These are phyloP conservation scores for Mortierella sp. DNA, from an alignment of 371 early-diverging fungal genomes.

Conservation along the genomic window DNA sequence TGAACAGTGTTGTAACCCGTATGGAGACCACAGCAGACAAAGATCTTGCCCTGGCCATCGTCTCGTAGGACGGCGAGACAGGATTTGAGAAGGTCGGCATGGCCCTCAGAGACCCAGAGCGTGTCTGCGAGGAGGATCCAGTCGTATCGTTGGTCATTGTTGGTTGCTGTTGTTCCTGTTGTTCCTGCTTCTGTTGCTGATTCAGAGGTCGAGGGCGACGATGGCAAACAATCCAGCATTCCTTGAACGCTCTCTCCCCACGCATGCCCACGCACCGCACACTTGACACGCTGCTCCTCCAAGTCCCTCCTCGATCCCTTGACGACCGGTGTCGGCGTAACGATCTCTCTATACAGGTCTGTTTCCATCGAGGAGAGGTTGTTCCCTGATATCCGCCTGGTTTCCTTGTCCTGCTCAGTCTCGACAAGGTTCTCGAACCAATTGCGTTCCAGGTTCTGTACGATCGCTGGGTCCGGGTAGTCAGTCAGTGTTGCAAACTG, in stretches of 20 bases:
- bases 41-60: slow-evolving; percentile 26
- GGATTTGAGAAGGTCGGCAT: slow-evolving; percentile 30
- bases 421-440: slow-evolving; percentile 54
- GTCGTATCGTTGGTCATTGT: slow-evolving; percentile 21
- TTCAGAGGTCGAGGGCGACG: not conserved
- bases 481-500: slow-evolving; percentile 43
- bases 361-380: slow-evolving; percentile 11
- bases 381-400: slow-evolving; percentile 7
- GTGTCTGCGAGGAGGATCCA: slow-evolving; percentile 50
- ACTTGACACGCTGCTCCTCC: slow-evolving; percentile 34
- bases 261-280: slow-evolving; percentile 55
- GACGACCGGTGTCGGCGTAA: not conserved
- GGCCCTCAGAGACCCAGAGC: slow-evolving; percentile 56
- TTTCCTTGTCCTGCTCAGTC: slow-evolving; percentile 20
- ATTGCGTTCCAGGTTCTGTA: slow-evolving; percentile 49
- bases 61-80: slow-evolving; percentile 33
- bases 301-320: not conserved
- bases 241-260: slow-evolving; percentile 50
- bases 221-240: slow-evolving; percentile 30
- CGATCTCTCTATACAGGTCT: slow-evolving; percentile 5
- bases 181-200: not conserved
- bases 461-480: slow-evolving; percentile 47
- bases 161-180: not conserved
- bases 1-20: slow-evolving; percentile 40
- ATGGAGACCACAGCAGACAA: slow-evolving; percentile 54